These are phyloP conservation scores for Lentinula raphanica DNA, from an alignment of 768 basidiomycete genomes.

Conservation along the genomic window DNA sequence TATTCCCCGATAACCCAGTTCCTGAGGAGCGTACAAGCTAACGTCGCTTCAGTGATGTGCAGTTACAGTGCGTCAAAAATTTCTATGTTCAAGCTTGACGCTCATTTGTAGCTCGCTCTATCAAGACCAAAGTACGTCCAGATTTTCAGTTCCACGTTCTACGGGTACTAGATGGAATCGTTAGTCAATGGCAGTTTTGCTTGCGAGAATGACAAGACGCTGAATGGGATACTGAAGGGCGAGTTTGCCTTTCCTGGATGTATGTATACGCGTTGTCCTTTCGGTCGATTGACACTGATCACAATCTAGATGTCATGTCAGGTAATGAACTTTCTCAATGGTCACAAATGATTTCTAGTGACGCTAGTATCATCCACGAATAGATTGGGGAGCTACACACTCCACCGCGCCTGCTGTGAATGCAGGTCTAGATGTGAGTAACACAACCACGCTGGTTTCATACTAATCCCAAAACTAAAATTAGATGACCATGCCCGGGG, in stretches of 20 bases:
- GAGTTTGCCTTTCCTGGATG: slow-evolving; percentile 68
- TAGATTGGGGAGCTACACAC: slow-evolving; percentile 67
- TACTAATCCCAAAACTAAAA: background rate
- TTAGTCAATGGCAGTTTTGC: slow-evolving; percentile 54
- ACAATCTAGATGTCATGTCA: slow-evolving; percentile 38
- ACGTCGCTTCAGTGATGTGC: slow-evolving; percentile 65
- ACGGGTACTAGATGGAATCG: slow-evolving; percentile 9
- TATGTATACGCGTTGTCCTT: slow-evolving; percentile 20
- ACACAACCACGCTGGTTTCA: background rate
- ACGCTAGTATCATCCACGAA: background rate
- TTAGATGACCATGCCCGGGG: slow-evolving; percentile 74
- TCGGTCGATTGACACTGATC: background rate
- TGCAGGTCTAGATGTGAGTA: slow-evolving; percentile 54
- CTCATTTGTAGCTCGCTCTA: background rate
- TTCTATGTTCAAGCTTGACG: background rate
- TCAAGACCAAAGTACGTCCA: slow-evolving; percentile 19
- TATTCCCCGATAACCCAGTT: slow-evolving; percentile 26
- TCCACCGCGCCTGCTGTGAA: slow-evolving; percentile 48
- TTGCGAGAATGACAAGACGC: slow-evolving; percentile 55
- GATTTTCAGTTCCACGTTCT: background rate
- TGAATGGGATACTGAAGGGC: slow-evolving; percentile 59
- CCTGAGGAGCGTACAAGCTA: slow-evolving; percentile 56
- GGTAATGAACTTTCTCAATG: slow-evolving; percentile 21
- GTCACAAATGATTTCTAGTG: background rate
- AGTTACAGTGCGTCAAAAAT: slow-evolving; percentile 34